Evolutionary conservation across 2,329 filamentous ascomycete genomes (phyloP), one percentile per base, ranked within the genome.

Genomic region (Ascochyta viciae-villosae): DNA sequence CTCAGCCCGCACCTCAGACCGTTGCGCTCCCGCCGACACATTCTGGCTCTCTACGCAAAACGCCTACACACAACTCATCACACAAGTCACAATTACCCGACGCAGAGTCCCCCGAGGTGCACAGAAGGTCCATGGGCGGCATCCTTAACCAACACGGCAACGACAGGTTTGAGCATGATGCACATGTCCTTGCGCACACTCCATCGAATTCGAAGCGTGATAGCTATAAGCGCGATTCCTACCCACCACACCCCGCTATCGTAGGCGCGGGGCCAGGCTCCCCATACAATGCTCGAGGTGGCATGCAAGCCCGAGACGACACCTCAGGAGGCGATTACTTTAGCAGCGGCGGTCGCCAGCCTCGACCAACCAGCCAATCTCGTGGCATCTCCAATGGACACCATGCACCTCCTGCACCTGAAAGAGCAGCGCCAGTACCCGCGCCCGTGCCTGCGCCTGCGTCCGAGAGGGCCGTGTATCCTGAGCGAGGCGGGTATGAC

Each of bases 201-300:
- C 57, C 61, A 8, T 60, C 61, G 34, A 54, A 60, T 12, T 55
- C 60, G 12, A 54, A 54, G 10, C 48, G 47, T 1, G 47, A 50
- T 22, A 41, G 41, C 13, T 26, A 50, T 13, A 75, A 73, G 51
- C 64, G 73, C 12, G 67, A 73, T 27, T 66, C 62, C 10, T 74
- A 74, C 42, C 73, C 72, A 12, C 72, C 73, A 10, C 73, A 75
- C 44, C 73, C 73, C 4, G 73, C 73, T 9, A 73, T 75, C 34
- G 73, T 75, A 27, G 73, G 73, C 6, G 69, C 65, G 4, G 73
- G 72, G 2, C 73, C 72, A 2, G 70, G 68, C 16, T 67, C 63
- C 6, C 73, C 73, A 3, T 75, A 75, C 57, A 58, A 64, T 8
- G 47, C 53, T 22, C 63, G 70, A 9, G 64, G 70, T 12, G 65